Percentiles rank a stretch among this genome's conserved stretches.
Conservation (phyloP, 352 stramenopile species). For the Phytopythium sindhum region DNA sequence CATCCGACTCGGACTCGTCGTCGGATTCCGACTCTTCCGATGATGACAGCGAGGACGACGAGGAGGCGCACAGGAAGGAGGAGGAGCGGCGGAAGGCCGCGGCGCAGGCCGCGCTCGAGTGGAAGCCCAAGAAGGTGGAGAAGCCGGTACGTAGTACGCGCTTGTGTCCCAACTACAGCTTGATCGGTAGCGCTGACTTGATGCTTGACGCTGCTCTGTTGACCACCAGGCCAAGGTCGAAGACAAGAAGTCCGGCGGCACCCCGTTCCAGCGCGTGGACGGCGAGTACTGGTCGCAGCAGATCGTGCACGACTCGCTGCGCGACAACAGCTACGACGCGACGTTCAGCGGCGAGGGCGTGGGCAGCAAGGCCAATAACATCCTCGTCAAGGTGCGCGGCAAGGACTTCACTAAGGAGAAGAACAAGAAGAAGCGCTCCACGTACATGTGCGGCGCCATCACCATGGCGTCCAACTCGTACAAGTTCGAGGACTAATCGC, state of each 20-base stretch:
- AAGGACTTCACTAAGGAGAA: constrained; percentile 99
- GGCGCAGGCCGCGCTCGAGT: constrained; percentile 86
- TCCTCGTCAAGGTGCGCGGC: constrained; percentile 96
- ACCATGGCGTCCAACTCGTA: constrained; percentile 92
- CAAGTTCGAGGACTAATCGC: constrained; percentile 81
- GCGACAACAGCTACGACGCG: constrained; percentile 98
- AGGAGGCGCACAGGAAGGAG: constrained; percentile 72
- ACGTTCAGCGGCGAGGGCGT: constrained; percentile 96
- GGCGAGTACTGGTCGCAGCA: constrained; percentile 93
- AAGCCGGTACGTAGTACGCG: constrained; percentile 25
- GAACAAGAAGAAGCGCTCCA: constrained; percentile 99
- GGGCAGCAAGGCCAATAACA: constrained; percentile 96
- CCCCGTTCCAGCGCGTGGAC: constrained; percentile 98
- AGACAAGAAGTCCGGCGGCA: constrained; percentile 84
- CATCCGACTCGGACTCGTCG: constrained; percentile 40
- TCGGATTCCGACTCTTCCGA: constrained; percentile 47
- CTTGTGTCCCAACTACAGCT: too few species aligned
- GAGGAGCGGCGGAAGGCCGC: constrained; percentile 68
- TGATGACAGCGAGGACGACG: constrained; percentile 38
- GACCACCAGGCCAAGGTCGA: constrained; percentile 22
- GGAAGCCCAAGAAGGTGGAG: constrained; percentile 89
- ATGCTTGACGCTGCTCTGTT: constrained; percentile 7
- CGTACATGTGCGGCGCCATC: constrained; percentile 94
- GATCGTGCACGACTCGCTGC: constrained; percentile 91
- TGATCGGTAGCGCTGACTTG: background rate